A percentile compares a stretch with the other conserved stretches of the same genome.
Evolutionary conservation across 805 yeast genomes (phyloP).

Genomic region (Candida loeiensis): DNA sequence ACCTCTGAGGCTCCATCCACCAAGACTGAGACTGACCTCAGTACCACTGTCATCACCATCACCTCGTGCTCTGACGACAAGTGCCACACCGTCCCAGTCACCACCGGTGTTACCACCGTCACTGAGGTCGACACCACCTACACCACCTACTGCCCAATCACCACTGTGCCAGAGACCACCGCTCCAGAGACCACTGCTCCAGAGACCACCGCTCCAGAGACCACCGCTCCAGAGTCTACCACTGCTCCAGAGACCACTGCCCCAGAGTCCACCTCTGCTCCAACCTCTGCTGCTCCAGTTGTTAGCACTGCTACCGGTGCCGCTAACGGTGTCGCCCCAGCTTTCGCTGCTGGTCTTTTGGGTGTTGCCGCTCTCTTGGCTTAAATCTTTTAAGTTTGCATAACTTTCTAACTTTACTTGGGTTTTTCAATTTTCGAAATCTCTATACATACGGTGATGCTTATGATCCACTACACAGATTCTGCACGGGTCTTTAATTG

Average conservation of each 20-base stretch:
- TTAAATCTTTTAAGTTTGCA: background rate
- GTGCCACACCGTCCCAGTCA: constrained; percentile 22
- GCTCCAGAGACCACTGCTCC: constrained; percentile 5
- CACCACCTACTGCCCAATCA: constrained; percentile 35
- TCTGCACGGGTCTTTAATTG: background rate
- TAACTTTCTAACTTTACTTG: background rate
- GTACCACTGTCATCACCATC: constrained; percentile 31
- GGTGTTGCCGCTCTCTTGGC: constrained; percentile 15
- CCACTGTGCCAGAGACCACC: constrained; percentile 12
- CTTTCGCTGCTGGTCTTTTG: constrained; percentile 14
- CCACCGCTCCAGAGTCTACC: constrained; percentile 14
- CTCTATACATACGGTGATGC: background rate
- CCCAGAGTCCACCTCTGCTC: constrained; percentile 10
- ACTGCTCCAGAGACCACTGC: constrained; percentile 7
- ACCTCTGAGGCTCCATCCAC: constrained; percentile 18
- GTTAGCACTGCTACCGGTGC: constrained; percentile 10
- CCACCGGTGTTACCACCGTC: constrained; percentile 38
- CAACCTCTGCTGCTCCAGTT: constrained; percentile 8
- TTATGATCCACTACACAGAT: background rate
- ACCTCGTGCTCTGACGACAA: constrained; percentile 33
- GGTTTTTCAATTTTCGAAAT: constrained; percentile 1
- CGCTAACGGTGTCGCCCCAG: constrained; percentile 10
- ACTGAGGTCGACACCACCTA: constrained; percentile 27
- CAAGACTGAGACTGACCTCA: constrained; percentile 10
- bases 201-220: constrained; percentile 2